A percentile compares a stretch with the other conserved stretches of the same genome.
These are phyloP conservation scores for Rosa persica DNA, from an alignment of 306 rosid genomes.

Conservation along the genomic window DNA sequence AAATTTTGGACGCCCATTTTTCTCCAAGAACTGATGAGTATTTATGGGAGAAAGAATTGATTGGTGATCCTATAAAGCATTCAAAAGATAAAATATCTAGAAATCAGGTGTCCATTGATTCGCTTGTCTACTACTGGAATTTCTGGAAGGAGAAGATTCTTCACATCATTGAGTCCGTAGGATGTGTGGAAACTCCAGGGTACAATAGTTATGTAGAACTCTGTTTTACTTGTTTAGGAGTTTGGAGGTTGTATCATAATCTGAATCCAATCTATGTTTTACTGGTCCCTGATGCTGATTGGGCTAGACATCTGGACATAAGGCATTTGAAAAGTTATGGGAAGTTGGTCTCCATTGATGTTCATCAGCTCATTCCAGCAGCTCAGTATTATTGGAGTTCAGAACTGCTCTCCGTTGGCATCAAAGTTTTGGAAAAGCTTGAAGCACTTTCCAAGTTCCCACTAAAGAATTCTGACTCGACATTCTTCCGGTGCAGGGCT, in stretches of 20 bases:
- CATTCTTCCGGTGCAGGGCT: conserved; percentile 29
- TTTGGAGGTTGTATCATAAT: conserved; percentile 31
- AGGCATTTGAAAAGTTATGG: conserved; percentile 36
- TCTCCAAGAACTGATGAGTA: conserved; percentile 32
- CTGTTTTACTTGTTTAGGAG: conserved; percentile 59
- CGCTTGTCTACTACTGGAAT: conserved; percentile 64
- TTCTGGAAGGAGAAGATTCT: conserved; percentile 57
- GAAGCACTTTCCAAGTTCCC: conserved; percentile 35
- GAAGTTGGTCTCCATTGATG: conserved; percentile 38
- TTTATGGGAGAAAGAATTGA: conserved; percentile 38
- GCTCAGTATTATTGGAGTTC: conserved; percentile 55
- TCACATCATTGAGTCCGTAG: conserved; percentile 36
- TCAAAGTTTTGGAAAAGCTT: conserved; percentile 46
- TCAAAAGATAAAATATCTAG: conserved; percentile 26
- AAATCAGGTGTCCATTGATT: conserved; percentile 47
- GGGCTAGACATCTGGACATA: conserved; percentile 45
- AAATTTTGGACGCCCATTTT: conserved; percentile 61
- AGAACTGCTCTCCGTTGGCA: conserved; percentile 50
- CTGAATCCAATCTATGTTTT: conserved; percentile 32
- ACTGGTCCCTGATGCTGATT: conserved; percentile 55
- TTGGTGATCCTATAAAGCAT: conserved; percentile 27
- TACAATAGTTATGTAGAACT: conserved; percentile 35
- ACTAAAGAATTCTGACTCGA: conserved; percentile 8
- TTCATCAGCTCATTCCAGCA: conserved; percentile 31
- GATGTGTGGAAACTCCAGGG: conserved; percentile 34